Evolutionary conservation across 345 rosid species (phyloP).

Genomic region (Microthlaspi erraticum): DNA sequence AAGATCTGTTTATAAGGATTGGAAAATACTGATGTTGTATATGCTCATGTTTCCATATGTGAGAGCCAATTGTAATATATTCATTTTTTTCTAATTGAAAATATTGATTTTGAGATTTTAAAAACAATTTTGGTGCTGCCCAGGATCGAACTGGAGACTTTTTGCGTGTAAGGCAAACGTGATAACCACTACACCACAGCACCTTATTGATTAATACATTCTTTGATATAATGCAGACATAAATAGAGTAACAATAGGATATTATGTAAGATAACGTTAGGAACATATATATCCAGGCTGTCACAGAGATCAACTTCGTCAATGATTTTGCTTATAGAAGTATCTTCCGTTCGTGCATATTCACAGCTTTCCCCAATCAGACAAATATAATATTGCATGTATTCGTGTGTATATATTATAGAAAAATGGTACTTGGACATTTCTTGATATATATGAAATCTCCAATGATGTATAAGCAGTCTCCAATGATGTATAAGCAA

Average conservation of each 20-base stretch:
- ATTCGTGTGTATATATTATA: constrained; percentile 22
- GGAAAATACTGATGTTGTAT: neutral
- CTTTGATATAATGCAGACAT: neutral
- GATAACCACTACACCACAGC: too few species aligned
- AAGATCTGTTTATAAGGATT: too few species aligned
- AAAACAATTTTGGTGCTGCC: too few species aligned
- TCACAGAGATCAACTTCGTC: constrained; percentile 18
- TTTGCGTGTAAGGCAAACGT: too few species aligned
- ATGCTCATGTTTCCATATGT: neutral
- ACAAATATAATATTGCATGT: constrained; percentile 28
- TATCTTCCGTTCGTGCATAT: constrained; percentile 33
- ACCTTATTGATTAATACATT: too few species aligned
- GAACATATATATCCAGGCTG: constrained; percentile 36
- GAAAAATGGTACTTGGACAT: constrained; percentile 29
- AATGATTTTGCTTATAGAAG: constrained; percentile 24
- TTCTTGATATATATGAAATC: neutral
- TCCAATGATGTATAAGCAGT: constrained; percentile 23
- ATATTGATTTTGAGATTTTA: too few species aligned
- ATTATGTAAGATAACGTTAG: neutral
- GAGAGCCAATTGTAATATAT: neutral
- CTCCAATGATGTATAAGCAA: constrained; percentile 21
- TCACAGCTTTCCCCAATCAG: constrained; percentile 1
- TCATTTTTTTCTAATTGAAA: too few species aligned
- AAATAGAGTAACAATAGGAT: neutral
- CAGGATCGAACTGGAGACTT: too few species aligned